Percentiles rank a stretch among this genome's conserved stretches.
Evolutionary conservation across 192 early-diverging fungal species (phyloP).

Genomic region (Coemansia sp.): DNA sequence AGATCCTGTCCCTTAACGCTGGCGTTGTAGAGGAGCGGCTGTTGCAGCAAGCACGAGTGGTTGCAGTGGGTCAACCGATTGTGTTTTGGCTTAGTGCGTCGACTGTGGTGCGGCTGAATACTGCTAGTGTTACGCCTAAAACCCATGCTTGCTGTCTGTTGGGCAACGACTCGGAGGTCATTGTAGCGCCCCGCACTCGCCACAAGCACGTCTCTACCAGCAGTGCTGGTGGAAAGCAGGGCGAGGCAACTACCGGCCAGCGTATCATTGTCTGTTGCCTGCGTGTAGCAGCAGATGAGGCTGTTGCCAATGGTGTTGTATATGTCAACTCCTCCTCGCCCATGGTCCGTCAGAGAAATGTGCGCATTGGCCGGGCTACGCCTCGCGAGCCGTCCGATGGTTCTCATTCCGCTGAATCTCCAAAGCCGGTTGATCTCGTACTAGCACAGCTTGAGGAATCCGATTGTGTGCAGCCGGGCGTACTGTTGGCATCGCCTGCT

Average conservation of each 20-base stretch:
- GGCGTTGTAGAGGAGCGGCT: slow-evolving; percentile 69
- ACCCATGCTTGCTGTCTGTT: slow-evolving; percentile 55
- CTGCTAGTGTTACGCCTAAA: slow-evolving; percentile 40
- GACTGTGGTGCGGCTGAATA: slow-evolving; percentile 61
- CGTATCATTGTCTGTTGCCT: slow-evolving; percentile 14
- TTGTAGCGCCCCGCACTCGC: slow-evolving; percentile 54
- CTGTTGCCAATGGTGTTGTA: slow-evolving; percentile 29
- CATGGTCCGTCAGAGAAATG: slow-evolving; percentile 13
- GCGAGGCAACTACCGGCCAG: background rate
- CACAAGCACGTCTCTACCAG: background rate
- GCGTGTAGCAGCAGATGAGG: slow-evolving; percentile 31
- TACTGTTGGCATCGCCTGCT: slow-evolving; percentile 16
- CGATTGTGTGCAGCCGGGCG: slow-evolving; percentile 34
- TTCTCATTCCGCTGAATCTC: background rate
- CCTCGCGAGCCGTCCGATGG: slow-evolving; percentile 8
- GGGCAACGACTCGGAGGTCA: slow-evolving; percentile 65
- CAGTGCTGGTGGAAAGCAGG: background rate
- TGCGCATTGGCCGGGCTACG: slow-evolving; percentile 23
- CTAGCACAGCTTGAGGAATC: slow-evolving; percentile 15
- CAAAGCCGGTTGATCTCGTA: slow-evolving; percentile 6
- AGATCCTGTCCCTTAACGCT: slow-evolving; percentile 77
- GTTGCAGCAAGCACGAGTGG: slow-evolving; percentile 65
- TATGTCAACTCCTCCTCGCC: slow-evolving; percentile 30
- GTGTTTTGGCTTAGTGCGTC: slow-evolving; percentile 73
- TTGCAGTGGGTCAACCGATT: slow-evolving; percentile 65